Percentiles rank a stretch among this genome's conserved stretches.
Evolutionary conservation across 208 protist species (phyloP).

Genomic region (Trypanosomatidae sp.): DNA sequence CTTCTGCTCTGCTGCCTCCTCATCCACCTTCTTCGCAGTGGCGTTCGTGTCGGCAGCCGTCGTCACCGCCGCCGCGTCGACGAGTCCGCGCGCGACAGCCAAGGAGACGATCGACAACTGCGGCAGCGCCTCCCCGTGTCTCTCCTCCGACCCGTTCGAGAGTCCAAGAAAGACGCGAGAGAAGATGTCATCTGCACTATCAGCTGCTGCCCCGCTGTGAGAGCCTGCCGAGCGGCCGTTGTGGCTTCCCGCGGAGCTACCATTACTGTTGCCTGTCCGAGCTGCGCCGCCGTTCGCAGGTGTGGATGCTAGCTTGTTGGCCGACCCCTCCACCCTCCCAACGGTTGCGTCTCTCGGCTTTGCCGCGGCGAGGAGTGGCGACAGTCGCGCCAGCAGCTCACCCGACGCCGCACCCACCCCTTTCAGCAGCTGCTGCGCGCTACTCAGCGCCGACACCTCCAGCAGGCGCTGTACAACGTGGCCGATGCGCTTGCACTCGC

Average conservation of each 20-base stretch:
- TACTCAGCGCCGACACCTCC: slow-evolving; percentile 18
- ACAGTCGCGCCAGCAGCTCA: too few relatives aligned
- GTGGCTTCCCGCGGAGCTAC: too few relatives aligned
- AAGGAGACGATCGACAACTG: slow-evolving; percentile 6
- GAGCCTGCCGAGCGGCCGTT: too few relatives aligned
- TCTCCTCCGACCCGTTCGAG: neutral
- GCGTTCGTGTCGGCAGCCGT: neutral
- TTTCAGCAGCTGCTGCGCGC: slow-evolving; percentile 3
- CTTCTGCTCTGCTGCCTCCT: too few relatives aligned
- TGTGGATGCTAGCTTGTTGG: neutral
- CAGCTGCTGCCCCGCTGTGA: too few relatives aligned
- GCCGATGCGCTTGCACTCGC: slow-evolving; percentile 72
- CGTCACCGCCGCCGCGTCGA: neutral
- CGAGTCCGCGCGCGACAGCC: slow-evolving; percentile 11
- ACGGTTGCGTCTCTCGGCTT: neutral
- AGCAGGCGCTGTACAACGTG: slow-evolving; percentile 41
- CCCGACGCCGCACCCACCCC: too few relatives aligned
- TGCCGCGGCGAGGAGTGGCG: neutral
- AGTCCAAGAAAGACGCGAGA: too few relatives aligned
- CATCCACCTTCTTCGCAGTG: too few relatives aligned
- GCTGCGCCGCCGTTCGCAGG: too few relatives aligned
- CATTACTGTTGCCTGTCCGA: too few relatives aligned
- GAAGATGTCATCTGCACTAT: too few relatives aligned
- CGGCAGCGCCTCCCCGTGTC: neutral
- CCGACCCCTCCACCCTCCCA: neutral